Percentiles rank a stretch among this genome's conserved stretches.
These are phyloP conservation scores for Colletotrichum scovillei DNA, from an alignment of 2,329 filamentous ascomycete genomes.

Conservation along the genomic window DNA sequence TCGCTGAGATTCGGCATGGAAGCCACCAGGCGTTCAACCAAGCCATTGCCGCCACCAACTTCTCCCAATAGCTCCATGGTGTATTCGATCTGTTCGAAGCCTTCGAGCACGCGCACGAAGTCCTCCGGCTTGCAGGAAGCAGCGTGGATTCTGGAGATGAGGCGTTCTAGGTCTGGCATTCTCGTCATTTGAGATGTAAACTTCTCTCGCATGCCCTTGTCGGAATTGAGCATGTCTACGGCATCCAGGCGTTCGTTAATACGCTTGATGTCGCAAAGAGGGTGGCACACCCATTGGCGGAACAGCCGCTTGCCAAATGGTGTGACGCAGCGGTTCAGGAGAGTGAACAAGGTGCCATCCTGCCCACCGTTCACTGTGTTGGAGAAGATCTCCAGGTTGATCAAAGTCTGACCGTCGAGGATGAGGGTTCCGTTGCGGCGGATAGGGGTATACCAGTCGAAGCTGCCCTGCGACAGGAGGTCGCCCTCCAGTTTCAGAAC, in stretches of 20 bases:
- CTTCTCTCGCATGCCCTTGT: constrained; percentile 82
- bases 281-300: constrained; percentile 97
- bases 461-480: constrained; percentile 89
- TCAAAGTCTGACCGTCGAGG: constrained; percentile 93
- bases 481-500: constrained; percentile 89
- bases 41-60: constrained; percentile 80
- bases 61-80: constrained; percentile 84
- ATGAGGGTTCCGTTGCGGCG: constrained; percentile 90
- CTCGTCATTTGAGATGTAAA: constrained; percentile 90
- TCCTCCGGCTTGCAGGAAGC: constrained; percentile 91
- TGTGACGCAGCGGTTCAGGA: constrained; percentile 94
- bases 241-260: constrained; percentile 96
- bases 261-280: constrained; percentile 83
- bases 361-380: constrained; percentile 89
- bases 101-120: constrained; percentile 92
- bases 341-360: constrained; percentile 88
- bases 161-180: constrained; percentile 91
- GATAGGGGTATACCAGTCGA: constrained; percentile 92
- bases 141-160: constrained; percentile 95
- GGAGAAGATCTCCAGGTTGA: constrained; percentile 97
- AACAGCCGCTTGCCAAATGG: constrained; percentile 97
- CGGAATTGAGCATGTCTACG: constrained; percentile 90
- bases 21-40: constrained; percentile 85
- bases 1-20: constrained; percentile 87
- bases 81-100: constrained; percentile 97